A percentile compares a stretch with the other conserved stretches of the same genome.
Evolutionary conservation across 495 filamentous ascomycete species (phyloP).

Genomic region (Penicillium arizonense): DNA sequence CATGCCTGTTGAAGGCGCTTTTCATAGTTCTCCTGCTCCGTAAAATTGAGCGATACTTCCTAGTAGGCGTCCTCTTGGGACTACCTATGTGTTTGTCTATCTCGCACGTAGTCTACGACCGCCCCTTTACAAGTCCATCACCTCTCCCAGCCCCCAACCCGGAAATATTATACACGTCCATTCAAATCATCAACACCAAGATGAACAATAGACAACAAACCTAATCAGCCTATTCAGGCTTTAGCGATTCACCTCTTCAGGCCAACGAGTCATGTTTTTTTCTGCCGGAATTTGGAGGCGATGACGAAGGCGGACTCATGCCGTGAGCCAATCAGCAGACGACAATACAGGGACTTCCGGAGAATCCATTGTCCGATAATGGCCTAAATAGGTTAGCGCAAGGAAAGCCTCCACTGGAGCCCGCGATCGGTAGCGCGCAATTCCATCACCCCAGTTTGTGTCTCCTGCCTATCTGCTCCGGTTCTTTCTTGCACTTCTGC

Average conservation of each 20-base stretch:
- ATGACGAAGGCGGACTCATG: slow-evolving; percentile 32
- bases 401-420: slow-evolving; percentile 43
- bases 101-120: too few relatives aligned
- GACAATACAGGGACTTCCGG: not conserved
- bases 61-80: too few relatives aligned
- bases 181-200: not conserved
- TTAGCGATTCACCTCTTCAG: not conserved
- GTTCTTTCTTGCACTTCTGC: slow-evolving; percentile 4
- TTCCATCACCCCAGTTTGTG: slow-evolving; percentile 21
- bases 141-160: too few relatives aligned
- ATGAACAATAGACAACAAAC: too few relatives aligned
- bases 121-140: too few relatives aligned
- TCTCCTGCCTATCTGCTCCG: slow-evolving; percentile 5
- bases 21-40: slow-evolving; percentile 3
- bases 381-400: slow-evolving; percentile 27
- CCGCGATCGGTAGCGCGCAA: slow-evolving; percentile 50
- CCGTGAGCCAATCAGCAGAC: slow-evolving; percentile 1
- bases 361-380: slow-evolving; percentile 12
- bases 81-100: too few relatives aligned
- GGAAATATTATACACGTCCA: not conserved
- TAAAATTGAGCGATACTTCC: not conserved
- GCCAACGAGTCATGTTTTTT: slow-evolving; percentile 20
- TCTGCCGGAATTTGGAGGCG: slow-evolving; percentile 24
- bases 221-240: not conserved
- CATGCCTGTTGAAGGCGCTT: slow-evolving; percentile 19